Conservation (phyloP, 495 filamentous ascomycete genomes). For the Parachaetomium inaequale region DNA sequence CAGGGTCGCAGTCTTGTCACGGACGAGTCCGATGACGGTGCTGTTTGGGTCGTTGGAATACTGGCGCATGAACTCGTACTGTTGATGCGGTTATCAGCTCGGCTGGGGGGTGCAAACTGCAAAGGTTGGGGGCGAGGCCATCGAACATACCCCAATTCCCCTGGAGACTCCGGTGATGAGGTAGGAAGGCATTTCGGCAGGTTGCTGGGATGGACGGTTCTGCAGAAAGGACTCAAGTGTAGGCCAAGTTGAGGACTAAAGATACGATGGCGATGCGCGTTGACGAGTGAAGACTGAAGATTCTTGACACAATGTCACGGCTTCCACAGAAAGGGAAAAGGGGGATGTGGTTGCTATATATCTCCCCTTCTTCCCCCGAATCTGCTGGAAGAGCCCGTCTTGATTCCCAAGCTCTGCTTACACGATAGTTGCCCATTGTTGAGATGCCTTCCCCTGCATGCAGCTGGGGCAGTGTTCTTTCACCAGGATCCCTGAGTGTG, state of each 20-base stretch:
- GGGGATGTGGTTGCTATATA: background rate
- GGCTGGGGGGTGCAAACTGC: background rate
- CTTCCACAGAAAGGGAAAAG: no score
- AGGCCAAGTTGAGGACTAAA: background rate
- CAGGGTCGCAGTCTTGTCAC: conserved; percentile 33
- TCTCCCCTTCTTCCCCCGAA: background rate
- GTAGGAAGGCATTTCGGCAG: conserved; percentile 16
- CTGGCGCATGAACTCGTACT: conserved; percentile 30
- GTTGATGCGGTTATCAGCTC: background rate
- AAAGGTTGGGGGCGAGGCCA: background rate
- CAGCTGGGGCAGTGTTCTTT: no score
- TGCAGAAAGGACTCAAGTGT: background rate
- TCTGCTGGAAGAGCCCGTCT: background rate
- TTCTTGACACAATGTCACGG: background rate
- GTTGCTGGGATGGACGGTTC: background rate
- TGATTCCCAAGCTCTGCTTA: background rate
- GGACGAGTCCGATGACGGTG: conserved; percentile 36
- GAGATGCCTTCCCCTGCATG: no score
- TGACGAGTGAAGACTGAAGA: background rate
- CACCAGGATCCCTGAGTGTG: no score
- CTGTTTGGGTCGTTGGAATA: conserved; percentile 27
- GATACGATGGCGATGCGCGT: background rate
- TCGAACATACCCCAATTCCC: conserved; percentile 25
- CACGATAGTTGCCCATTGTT: background rate
- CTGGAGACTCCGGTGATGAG: conserved; percentile 26